These are phyloP conservation scores for Benincasa hispida DNA, from an alignment of 306 rosid species.

Conservation along the genomic window DNA sequence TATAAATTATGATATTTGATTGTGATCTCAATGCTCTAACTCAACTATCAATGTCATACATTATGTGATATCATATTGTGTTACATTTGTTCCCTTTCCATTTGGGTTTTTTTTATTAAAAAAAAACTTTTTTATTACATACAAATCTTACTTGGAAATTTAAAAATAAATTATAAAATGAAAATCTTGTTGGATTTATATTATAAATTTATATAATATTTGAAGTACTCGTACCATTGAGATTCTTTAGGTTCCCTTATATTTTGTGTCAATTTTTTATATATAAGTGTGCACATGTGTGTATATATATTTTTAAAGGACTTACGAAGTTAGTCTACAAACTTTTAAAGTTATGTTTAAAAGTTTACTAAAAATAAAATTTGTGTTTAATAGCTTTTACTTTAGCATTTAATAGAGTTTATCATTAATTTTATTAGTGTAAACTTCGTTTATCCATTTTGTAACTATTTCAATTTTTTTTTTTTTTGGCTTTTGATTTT, in stretches of 20 bases:
- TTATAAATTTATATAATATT: not conserved
- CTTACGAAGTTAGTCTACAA: no score
- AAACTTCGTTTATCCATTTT: no score
- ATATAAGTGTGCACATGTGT: no score
- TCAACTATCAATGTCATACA: conserved; percentile 1
- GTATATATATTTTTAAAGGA: no score
- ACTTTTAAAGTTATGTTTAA: no score
- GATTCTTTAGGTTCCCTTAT: not conserved
- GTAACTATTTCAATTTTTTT: no score
- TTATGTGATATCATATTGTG: not conserved
- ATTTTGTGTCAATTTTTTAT: not conserved
- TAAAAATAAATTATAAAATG: not conserved
- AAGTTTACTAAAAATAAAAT: no score
- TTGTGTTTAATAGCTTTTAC: no score
- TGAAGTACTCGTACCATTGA: not conserved
- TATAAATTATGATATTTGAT: not conserved
- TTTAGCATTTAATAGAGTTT: no score
- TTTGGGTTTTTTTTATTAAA: not conserved
- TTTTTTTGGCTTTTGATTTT: no score
- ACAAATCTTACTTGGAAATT: not conserved
- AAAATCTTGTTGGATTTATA: not conserved
- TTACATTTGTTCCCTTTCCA: not conserved
- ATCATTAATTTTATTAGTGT: no score
- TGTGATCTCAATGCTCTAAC: not conserved
- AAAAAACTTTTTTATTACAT: not conserved